Evolutionary conservation across 257 asterid genomes (phyloP).

Genomic region (Hygrophila difformis): DNA sequence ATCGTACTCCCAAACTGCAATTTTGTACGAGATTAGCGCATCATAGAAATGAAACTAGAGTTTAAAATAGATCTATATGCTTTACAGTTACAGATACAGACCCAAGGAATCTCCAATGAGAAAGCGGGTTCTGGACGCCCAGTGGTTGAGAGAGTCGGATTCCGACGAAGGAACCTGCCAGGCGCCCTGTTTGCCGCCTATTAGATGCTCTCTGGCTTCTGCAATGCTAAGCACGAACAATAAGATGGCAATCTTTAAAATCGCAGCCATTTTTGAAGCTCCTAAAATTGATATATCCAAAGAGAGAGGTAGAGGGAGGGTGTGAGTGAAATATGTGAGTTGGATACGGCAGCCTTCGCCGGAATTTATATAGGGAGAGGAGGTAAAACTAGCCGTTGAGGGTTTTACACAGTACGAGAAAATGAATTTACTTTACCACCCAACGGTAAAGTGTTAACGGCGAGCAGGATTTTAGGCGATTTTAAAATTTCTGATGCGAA

Average conservation of each 20-base stretch:
- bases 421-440: no score
- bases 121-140: conserved; percentile 70
- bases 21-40: no score
- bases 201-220: conserved; percentile 47
- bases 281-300: no score
- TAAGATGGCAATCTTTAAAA: conserved; percentile 4
- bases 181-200: conserved; percentile 50
- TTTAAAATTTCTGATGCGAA: no score
- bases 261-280: not conserved
- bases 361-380: not conserved
- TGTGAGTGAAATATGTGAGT: not conserved
- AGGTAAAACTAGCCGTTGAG: conserved; percentile 2
- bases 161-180: conserved; percentile 53
- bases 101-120: conserved; percentile 63
- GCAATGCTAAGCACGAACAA: conserved; percentile 26
- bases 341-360: not conserved
- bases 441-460: no score
- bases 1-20: conserved; percentile 55
- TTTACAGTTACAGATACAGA: no score
- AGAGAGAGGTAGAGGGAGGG: not conserved
- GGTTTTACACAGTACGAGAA: no score
- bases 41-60: no score
- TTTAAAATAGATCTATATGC: no score
- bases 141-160: conserved; percentile 47
- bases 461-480: no score